Percentiles rank a stretch among this genome's conserved stretches.
These are phyloP conservation scores for Hypoxylon sp. DNA, from an alignment of 2,329 filamentous ascomycete species.

Conservation along the genomic window DNA sequence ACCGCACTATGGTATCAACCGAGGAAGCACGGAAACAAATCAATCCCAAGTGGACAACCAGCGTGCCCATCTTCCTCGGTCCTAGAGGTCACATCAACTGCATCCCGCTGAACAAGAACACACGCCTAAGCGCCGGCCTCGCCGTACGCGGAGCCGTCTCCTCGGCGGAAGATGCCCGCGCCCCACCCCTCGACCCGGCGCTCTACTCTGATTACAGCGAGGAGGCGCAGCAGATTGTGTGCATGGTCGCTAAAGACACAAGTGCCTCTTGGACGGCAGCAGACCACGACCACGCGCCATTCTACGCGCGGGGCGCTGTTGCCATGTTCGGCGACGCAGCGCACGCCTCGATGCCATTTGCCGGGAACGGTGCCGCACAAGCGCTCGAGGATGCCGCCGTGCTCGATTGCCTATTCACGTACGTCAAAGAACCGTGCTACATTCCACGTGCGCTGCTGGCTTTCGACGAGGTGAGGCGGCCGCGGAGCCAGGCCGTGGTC, in stretches of 20 bases:
- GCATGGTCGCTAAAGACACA: conserved; percentile 52
- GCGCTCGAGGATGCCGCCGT: conserved; percentile 57
- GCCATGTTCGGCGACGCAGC: conserved; percentile 56
- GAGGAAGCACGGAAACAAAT: conserved; percentile 50
- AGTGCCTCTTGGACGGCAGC: conserved; percentile 53
- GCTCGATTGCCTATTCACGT: conserved; percentile 49
- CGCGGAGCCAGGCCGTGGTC: conserved; percentile 53
- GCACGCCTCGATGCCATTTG: conserved; percentile 56
- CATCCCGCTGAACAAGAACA: conserved; percentile 55
- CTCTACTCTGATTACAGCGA: conserved; percentile 53
- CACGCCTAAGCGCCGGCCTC: conserved; percentile 54
- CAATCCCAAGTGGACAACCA: conserved; percentile 51
- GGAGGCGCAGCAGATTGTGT: conserved; percentile 54
- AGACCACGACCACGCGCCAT: conserved; percentile 56
- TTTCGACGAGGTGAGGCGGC: conserved; percentile 51
- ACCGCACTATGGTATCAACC: conserved; percentile 51
- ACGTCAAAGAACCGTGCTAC: conserved; percentile 31
- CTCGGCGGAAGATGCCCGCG: conserved; percentile 5
- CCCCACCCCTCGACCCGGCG: conserved; percentile 48
- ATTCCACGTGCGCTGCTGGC: conserved; percentile 50
- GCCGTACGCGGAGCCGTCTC: conserved; percentile 51
- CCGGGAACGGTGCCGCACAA: conserved; percentile 57
- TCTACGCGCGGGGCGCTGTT: conserved; percentile 49
- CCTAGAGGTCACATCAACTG: conserved; percentile 55
- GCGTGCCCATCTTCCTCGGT: conserved; percentile 55